phyloP scores from a whole-genome alignment of 2,329 filamentous ascomycete species.

The Pseudophaeomoniella oleicola region DNA sequence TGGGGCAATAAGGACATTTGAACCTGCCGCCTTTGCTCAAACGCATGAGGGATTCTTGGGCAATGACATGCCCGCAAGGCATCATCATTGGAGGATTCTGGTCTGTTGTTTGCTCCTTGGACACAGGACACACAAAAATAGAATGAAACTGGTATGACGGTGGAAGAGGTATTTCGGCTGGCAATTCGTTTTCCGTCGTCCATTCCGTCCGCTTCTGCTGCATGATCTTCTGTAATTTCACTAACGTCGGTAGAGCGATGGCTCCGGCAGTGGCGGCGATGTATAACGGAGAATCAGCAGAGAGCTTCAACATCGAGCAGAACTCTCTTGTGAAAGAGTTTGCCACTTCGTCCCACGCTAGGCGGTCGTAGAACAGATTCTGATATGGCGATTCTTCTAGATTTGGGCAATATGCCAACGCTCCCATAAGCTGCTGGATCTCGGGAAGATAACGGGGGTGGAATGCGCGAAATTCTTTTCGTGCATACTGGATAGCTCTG shows the following conservation, averaged over 20 bases:
- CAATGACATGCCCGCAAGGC: constrained; percentile 87
- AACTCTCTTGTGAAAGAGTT: constrained; percentile 88
- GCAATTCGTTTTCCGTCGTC: constrained; percentile 82
- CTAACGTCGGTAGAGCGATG: constrained; percentile 74
- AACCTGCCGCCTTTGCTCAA: constrained; percentile 67
- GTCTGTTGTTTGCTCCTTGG: constrained; percentile 90
- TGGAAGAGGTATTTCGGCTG: constrained; percentile 56
- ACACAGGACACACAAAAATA: constrained; percentile 95
- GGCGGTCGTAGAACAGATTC: constrained; percentile 59
- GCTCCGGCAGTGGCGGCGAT: constrained; percentile 83
- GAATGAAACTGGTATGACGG: constrained; percentile 66
- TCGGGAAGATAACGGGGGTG: constrained; percentile 60
- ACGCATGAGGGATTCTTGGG: constrained; percentile 64
- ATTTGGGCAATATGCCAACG: constrained; percentile 66
- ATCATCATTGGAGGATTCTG: constrained; percentile 93
- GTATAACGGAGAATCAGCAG: constrained; percentile 83
- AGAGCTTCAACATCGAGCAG: constrained; percentile 78
- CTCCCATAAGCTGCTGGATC: constrained; percentile 66
- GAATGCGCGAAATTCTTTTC: constrained; percentile 59
- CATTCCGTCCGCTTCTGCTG: constrained; percentile 84
- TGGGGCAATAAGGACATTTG: constrained; percentile 94
- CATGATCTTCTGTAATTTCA: constrained; percentile 81
- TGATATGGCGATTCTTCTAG: constrained; percentile 63
- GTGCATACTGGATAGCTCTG: constrained; percentile 63
- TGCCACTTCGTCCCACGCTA: constrained; percentile 69